Evolutionary conservation across 2,329 filamentous ascomycete genomes (phyloP), one percentile per base, ranked within the genome.

Genomic region (Penicillium sp.): DNA sequence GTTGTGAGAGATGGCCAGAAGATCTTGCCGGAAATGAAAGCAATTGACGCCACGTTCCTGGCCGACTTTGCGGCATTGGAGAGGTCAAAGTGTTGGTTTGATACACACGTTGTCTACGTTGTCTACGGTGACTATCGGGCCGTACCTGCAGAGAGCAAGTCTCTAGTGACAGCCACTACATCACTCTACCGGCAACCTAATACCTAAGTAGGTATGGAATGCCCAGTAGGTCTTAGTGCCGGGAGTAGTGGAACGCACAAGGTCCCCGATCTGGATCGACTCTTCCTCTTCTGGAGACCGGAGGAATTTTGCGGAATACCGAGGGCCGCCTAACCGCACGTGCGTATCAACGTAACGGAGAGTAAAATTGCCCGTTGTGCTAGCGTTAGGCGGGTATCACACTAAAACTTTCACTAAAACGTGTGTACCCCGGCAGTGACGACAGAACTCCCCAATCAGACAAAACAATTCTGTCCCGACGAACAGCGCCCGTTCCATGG

Each of bases 21-120:
- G 58, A 60, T 60, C 58, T 56, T 60, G 28, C 58, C 57, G 18
- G 35, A 51, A 53, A 41, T 18, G 35, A 45, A 30, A 41, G 13
- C 14, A 16, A 27, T 31, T 20, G 11, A 35, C 40, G 36, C 51
- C 51, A 50, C 49, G 53, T 56, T 60, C 49, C 49, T 35, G 38
- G 38, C 24, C 46, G 31, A 43, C 36, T 14, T 14, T 31, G 28
- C 30, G 27, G 45, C 28, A 31, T 38, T 48, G 13, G 25, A 9
- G 48, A 51, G 51, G 50, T 50, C 54, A 20, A 52, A 50, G 50
- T 49, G 51, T 57, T 50, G 27, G 51, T 56, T 56, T 50, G 46
- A 27, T 24, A 41, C 20, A 48, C 47, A 55, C 46, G 43, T 51
- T 56, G 51, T 48, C 46, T 43, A 46, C 39, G 27, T 28, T 28